phyloP scores from a whole-genome alignment of 2,329 filamentous ascomycete species.

The Alternaria sp. region DNA sequence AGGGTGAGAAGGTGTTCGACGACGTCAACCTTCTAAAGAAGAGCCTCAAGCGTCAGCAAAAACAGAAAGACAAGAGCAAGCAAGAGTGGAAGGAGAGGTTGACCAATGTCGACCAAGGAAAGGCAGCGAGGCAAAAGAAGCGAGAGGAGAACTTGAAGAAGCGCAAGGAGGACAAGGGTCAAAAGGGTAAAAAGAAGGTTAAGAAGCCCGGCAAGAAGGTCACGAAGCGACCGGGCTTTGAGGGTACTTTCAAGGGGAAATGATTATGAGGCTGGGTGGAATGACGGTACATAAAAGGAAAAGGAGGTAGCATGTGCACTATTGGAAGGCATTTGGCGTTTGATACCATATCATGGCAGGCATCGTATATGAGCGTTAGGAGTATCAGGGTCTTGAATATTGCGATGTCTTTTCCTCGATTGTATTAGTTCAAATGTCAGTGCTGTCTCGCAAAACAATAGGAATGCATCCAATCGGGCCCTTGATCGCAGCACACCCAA shows the following conservation, averaged over 20 bases:
- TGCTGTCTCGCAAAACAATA: background rate
- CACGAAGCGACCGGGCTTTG: constrained; percentile 62
- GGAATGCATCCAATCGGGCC: background rate
- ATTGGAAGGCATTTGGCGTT: constrained; percentile 39
- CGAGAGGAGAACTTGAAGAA: constrained; percentile 67
- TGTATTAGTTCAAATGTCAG: background rate
- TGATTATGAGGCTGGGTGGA: constrained; percentile 14
- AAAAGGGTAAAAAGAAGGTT: constrained; percentile 68
- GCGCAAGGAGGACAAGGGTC: constrained; percentile 79
- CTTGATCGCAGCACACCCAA: background rate
- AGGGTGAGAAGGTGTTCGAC: constrained; percentile 88
- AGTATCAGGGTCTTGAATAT: constrained; percentile 37
- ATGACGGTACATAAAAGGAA: constrained; percentile 8
- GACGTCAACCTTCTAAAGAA: constrained; percentile 87
- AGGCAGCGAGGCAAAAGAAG: constrained; percentile 60
- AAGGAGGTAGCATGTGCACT: constrained; percentile 20
- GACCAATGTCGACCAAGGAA: constrained; percentile 56
- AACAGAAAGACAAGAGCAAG: constrained; percentile 88
- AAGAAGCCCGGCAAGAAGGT: constrained; percentile 64
- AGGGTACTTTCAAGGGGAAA: constrained; percentile 70
- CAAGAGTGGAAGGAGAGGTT: constrained; percentile 73
- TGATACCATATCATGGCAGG: constrained; percentile 39
- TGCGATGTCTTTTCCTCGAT: constrained; percentile 21
- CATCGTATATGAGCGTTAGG: constrained; percentile 37
- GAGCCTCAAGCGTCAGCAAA: constrained; percentile 91